Base-by-base conservation (phyloP, 306 rosid genomes). In the Citrullus colocynthis region DNA sequence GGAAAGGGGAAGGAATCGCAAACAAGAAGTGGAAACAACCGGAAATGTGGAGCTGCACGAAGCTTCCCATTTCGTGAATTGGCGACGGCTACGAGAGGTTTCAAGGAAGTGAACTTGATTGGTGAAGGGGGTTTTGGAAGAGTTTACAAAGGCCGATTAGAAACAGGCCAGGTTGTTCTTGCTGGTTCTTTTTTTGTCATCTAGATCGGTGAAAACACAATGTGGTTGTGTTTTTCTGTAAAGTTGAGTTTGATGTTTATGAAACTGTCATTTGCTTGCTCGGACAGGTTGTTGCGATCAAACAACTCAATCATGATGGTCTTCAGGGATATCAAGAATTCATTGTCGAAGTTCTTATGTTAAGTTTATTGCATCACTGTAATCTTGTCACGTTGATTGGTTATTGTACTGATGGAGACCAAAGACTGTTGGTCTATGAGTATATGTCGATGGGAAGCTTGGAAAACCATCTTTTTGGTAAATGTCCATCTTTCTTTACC, bases 61-160 rank as follows among this genome's bases (percentile, higher is more conserved):
- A 88, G 91, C 76, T 88, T 85, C 80, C 78, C 89, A 0, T 95
- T 95, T 80, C 90, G 90, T 9, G 98, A 95, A 83, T 95, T 95
- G 6, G 97, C 97, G 9, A 80, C 75, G 0, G 98, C 97, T 17
- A 90, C 97, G 4, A 85, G 85, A 78, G 92, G 93, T 41, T 90
- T 90, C 81, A 87, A 62, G 85, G 88, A 88, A 37, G 91, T 88
- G 56, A 95, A 95, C 75, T 81, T 92, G 86, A 89, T 92, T 28
- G 98, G 98, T 16, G 97, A 95, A 90, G 98, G 98, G 32, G 98
- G 98, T 75, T 95, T 95, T 81, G 98, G 98, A 74, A 92, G 83
- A 83, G 98, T 95, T 82, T 95, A 82, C 87, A 92, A 95, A 85
- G 98, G 98, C 55, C 91, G 93, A 42, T 87, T 95, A 48, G 89